Evolutionary conservation across 148 eudicot species (phyloP).

Genomic region (Rhododendron ferrugineum): DNA sequence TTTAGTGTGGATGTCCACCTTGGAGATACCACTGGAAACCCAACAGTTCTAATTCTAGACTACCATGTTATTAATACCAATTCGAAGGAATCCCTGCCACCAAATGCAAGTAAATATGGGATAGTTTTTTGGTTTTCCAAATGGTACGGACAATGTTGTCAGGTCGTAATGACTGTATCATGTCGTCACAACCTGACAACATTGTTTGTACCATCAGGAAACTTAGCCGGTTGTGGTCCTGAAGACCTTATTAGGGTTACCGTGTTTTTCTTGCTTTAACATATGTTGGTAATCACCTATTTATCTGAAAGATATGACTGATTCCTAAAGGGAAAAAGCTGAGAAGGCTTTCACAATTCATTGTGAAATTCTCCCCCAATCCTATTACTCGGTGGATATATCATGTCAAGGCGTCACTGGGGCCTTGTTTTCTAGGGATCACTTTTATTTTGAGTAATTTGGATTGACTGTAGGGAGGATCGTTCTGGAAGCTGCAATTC

Average conservation of each 20-base stretch:
- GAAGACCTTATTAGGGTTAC: neutral
- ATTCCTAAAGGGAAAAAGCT: neutral
- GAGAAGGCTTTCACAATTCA: neutral
- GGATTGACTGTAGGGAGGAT: constrained; percentile 34
- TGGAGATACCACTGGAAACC: neutral
- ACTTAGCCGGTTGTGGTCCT: neutral
- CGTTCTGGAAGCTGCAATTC: constrained; percentile 47
- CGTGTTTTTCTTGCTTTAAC: neutral
- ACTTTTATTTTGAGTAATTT: neutral
- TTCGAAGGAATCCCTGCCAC: neutral
- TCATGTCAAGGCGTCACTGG: neutral
- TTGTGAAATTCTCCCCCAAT: neutral
- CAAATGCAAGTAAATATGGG: neutral
- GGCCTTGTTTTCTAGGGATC: neutral
- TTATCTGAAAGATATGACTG: neutral
- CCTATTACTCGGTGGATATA: neutral
- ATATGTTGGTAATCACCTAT: neutral
- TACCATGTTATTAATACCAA: neutral
- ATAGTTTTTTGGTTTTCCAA: neutral
- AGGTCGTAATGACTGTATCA: neutral
- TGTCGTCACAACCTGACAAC: no score
- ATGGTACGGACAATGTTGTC: neutral
- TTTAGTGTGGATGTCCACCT: neutral
- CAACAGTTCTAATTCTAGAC: neutral
- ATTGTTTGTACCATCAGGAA: neutral